Percentiles rank a stretch among this genome's conserved stretches.
phyloP scores from a whole-genome alignment of 2,329 filamentous ascomycete genomes.

The Penicillium italicum region DNA sequence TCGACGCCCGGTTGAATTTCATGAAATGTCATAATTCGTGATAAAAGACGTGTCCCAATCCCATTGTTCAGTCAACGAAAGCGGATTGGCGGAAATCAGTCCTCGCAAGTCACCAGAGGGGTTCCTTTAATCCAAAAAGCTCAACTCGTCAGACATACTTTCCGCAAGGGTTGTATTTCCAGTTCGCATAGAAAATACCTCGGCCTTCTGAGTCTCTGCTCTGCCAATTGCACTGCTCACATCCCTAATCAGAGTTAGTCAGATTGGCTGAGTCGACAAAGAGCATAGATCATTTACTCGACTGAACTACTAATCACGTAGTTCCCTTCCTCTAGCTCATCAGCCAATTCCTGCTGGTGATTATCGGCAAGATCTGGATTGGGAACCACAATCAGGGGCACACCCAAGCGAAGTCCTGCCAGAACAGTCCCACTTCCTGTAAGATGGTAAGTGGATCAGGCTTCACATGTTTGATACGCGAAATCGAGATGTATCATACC shows the following conservation, averaged over 20 bases:
- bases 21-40: neutral
- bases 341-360: conserved; percentile 84
- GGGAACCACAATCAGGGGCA: conserved; percentile 83
- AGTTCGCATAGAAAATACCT: neutral
- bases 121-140: conserved; percentile 49
- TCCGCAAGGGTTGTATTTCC: neutral
- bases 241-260: conserved; percentile 38
- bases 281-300: conserved; percentile 49
- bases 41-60: neutral
- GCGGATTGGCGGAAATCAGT: neutral
- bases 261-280: neutral
- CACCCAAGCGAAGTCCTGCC: conserved; percentile 68
- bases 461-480: neutral
- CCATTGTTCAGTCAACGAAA: neutral
- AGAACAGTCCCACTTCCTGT: conserved; percentile 86
- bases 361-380: conserved; percentile 81
- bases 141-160: conserved; percentile 47
- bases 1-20: neutral
- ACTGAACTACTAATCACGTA: conserved; percentile 72
- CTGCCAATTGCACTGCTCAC: conserved; percentile 47
- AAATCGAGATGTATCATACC: conserved; percentile 53
- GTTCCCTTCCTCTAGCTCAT: conserved; percentile 67
- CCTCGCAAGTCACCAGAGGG: neutral
- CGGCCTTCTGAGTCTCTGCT: conserved; percentile 39
- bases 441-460: conserved; percentile 5